Conservation (phyloP, 2,329 filamentous ascomycete species). For the Colletotrichum agaves region DNA sequence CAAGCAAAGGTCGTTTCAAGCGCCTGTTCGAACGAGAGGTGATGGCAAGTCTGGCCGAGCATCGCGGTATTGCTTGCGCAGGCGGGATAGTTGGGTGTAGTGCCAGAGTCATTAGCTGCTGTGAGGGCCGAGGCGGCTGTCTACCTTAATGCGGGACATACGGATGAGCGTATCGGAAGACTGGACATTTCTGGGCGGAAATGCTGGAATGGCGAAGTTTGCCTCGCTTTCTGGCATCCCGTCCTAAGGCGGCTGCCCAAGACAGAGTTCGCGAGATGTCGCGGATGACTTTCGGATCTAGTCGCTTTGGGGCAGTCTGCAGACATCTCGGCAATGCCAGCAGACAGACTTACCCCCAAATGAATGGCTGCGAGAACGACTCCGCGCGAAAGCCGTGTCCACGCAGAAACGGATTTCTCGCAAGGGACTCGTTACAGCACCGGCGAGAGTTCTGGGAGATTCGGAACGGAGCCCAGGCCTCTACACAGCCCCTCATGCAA, state of each 20-base stretch:
- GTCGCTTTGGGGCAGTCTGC: neutral
- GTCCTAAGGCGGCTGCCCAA: neutral
- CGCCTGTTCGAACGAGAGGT: conserved; percentile 2
- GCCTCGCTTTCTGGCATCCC: neutral
- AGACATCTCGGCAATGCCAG: neutral
- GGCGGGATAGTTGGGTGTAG: neutral
- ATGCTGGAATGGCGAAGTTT: conserved; percentile 15
- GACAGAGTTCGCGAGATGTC: neutral
- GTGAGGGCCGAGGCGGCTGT: neutral
- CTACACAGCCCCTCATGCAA: conserved; percentile 4
- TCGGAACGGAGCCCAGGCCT: neutral
- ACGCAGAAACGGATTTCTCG: neutral
- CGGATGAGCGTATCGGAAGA: conserved; percentile 2
- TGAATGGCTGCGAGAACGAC: neutral
- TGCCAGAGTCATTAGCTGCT: neutral
- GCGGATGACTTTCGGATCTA: neutral
- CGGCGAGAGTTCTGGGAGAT: neutral
- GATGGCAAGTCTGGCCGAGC: conserved; percentile 3
- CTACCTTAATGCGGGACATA: neutral
- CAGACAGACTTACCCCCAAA: too few species aligned
- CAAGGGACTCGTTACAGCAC: neutral
- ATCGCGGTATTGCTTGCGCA: neutral
- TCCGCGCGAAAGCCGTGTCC: neutral
- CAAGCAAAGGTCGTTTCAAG: conserved; percentile 23
- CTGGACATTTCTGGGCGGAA: neutral